Evolutionary conservation across 2,329 filamentous ascomycete species (phyloP).

Genomic region (Fusarium tricinctum): DNA sequence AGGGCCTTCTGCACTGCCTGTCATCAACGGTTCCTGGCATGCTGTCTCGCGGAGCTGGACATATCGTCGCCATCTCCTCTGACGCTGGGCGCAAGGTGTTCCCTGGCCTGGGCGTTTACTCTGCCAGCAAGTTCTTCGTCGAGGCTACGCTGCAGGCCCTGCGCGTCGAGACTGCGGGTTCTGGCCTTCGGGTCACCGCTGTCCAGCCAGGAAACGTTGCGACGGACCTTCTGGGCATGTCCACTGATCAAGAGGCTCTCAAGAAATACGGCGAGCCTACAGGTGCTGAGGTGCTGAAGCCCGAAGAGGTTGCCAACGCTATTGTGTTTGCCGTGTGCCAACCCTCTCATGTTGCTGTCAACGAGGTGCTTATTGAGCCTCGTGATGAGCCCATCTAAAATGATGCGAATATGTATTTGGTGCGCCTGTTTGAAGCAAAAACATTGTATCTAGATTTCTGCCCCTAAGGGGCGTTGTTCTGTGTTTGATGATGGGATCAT

Average conservation of each 20-base stretch:
- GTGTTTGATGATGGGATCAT: slow-evolving; percentile 34
- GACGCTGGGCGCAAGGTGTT: slow-evolving; percentile 87
- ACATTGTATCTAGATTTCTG: slow-evolving; percentile 36
- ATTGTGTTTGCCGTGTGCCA: slow-evolving; percentile 82
- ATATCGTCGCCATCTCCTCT: slow-evolving; percentile 85
- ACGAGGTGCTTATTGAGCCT: slow-evolving; percentile 84
- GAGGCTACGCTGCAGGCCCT: slow-evolving; percentile 83
- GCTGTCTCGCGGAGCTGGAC: slow-evolving; percentile 76
- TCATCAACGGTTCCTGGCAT: slow-evolving; percentile 78
- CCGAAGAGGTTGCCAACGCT: slow-evolving; percentile 78
- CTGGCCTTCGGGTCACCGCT: slow-evolving; percentile 78
- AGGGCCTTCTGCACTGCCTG: slow-evolving; percentile 81
- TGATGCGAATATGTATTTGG: slow-evolving; percentile 1
- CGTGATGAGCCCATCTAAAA: slow-evolving; percentile 78
- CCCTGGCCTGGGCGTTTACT: slow-evolving; percentile 85
- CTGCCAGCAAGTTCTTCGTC: slow-evolving; percentile 87
- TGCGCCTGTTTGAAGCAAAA: slow-evolving; percentile 10
- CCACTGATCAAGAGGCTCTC: slow-evolving; percentile 80
- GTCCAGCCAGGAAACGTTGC: slow-evolving; percentile 84
- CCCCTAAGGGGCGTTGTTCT: slow-evolving; percentile 25
- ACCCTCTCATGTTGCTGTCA: slow-evolving; percentile 81
- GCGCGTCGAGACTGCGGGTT: slow-evolving; percentile 81
- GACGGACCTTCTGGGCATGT: slow-evolving; percentile 81
- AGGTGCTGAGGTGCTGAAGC: slow-evolving; percentile 80
- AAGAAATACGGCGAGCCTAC: slow-evolving; percentile 83